Percentiles rank a stretch among this genome's conserved stretches.
Evolutionary conservation across 768 basidiomycete species (phyloP).

Genomic region (Clavulina sp.): DNA sequence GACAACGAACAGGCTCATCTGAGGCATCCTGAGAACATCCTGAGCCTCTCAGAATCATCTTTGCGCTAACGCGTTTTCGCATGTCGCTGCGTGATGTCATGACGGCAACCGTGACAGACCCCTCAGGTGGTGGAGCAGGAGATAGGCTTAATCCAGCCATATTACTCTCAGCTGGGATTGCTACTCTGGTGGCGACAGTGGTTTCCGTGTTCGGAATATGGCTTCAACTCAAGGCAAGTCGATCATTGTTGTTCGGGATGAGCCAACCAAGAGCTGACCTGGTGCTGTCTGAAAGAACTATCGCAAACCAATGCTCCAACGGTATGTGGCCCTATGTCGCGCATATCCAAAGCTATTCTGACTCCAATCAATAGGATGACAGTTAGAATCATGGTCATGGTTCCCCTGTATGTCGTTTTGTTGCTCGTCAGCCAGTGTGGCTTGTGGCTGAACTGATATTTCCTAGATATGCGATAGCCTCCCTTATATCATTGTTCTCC

Average conservation of each 20-base stretch:
- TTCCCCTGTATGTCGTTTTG: conserved; percentile 72
- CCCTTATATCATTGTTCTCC: conserved; percentile 84
- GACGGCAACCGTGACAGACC: too few relatives aligned
- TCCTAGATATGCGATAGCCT: conserved; percentile 73
- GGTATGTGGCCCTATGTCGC: conserved; percentile 26
- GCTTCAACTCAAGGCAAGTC: conserved; percentile 42
- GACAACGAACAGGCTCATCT: too few relatives aligned
- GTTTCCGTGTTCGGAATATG: conserved; percentile 61
- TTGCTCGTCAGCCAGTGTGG: conserved; percentile 81
- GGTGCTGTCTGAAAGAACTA: conserved; percentile 33
- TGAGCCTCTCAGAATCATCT: too few relatives aligned
- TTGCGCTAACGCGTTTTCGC: too few relatives aligned
- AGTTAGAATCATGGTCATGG: conserved; percentile 92
- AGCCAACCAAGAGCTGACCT: background rate
- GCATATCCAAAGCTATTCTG: background rate
- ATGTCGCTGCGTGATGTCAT: too few relatives aligned
- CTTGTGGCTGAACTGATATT: conserved; percentile 64
- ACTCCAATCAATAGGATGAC: conserved; percentile 47
- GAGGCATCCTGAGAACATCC: too few relatives aligned
- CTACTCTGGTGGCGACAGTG: conserved; percentile 48
- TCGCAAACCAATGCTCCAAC: conserved; percentile 59
- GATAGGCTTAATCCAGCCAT: conserved; percentile 32
- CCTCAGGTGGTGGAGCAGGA: conserved; percentile 36
- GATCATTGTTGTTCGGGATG: background rate
- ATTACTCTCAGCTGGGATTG: conserved; percentile 42